phyloP scores from a whole-genome alignment of 345 rosid genomes.

The Physaria fendleri region DNA sequence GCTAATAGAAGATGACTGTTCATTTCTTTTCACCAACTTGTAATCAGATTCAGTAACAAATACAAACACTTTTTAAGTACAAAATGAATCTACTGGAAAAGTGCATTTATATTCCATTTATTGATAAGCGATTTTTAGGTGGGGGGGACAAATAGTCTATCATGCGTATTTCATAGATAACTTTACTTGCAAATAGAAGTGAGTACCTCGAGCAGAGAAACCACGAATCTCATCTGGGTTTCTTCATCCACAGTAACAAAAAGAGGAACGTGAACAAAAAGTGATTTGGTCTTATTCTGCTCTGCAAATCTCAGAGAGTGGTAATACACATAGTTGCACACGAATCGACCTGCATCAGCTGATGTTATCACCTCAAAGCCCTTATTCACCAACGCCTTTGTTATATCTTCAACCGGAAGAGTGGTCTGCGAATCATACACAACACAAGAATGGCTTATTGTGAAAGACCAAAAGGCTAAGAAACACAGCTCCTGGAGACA shows the following conservation, averaged over 20 bases:
- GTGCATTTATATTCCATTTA: conserved; percentile 18
- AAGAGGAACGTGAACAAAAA: conserved; percentile 94
- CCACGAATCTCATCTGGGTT: conserved; percentile 83
- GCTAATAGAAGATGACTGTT: conserved; percentile 11
- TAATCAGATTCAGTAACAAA: background rate
- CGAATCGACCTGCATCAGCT: conserved; percentile 93
- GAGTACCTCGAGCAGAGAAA: conserved; percentile 89
- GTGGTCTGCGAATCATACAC: conserved; percentile 43
- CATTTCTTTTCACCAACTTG: conserved; percentile 2
- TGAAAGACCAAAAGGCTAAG: background rate
- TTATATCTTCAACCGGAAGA: conserved; percentile 57
- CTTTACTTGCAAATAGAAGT: conserved; percentile 51
- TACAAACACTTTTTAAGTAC: background rate
- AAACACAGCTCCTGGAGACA: background rate
- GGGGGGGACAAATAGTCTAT: conserved; percentile 10
- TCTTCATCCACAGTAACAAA: conserved; percentile 83
- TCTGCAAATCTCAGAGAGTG: conserved; percentile 92
- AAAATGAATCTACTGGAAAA: background rate
- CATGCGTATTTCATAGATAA: conserved; percentile 8
- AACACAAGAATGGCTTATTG: background rate
- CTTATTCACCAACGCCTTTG: conserved; percentile 51
- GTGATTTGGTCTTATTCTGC: conserved; percentile 61
- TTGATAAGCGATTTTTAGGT: background rate
- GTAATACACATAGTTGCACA: conserved; percentile 94
- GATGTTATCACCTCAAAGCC: conserved; percentile 79